Base-by-base conservation (phyloP, 371 early-diverging fungal species). In the Apophysomyces trapeziformis region DNA sequence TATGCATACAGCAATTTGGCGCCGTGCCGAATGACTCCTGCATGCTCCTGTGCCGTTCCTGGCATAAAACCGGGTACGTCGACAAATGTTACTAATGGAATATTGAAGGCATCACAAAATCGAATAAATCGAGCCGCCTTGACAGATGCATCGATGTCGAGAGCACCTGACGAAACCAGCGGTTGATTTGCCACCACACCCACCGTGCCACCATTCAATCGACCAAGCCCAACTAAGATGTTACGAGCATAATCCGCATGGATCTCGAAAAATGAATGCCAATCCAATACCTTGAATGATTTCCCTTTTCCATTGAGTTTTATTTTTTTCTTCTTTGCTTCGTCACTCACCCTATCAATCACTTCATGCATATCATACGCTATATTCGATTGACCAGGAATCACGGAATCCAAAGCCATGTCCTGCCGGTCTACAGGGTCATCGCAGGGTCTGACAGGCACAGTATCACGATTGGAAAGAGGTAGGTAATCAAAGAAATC, bases 41-140 rank as follows among this genome's bases (percentile, higher is more conserved):
- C 89, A 79, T 98, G 96, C 78, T 98, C 98, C 77, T 98, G 98
- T 11, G 88, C 85, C 21, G 93, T 93, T 38, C 98, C 98, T 13
- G 98, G 98, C 67, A 98, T 78, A 83, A 98, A 98, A 8, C 98
- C 98, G 45, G 98, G 98, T 5, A 98, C 98, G 71, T 98, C 98
- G n/a, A 98, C 98, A 61, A 98, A 85, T 0, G 97, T 96, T 35
- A 98, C 63, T 14, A 98, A 72, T 1, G 98, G 98, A 64, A 98
- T 94, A 71, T 93, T 90, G 84, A 98, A 98, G 0, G 97, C 95
- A 76, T 98, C 98, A 75, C 95, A 94, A 80, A 97, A 98, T 7
- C 98, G 89, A 66, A 98, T 96, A 76, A 93, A 98, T 32, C 98
- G 86, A 11, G 97, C 97, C 44, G 96, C 98, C 80, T 98, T 98